Evolutionary conservation across 2,329 filamentous ascomycete species (phyloP), one percentile per base, ranked within the genome.

Genomic region (Epichloe glyceriae): DNA sequence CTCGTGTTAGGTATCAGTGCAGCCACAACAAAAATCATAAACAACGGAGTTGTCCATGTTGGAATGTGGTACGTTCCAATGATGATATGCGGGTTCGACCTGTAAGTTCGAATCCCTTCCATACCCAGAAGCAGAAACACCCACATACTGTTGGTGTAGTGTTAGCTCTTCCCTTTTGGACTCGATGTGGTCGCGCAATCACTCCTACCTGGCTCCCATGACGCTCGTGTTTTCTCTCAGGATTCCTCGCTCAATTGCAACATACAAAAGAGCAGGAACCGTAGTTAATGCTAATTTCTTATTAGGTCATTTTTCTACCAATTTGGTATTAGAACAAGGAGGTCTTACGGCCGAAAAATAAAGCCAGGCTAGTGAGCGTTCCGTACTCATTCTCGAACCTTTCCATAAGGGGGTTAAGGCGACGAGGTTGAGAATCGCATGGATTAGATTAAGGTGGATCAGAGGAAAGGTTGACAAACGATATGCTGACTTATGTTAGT

Each of bases 351-450:
- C 93, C 93, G 61, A 93, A 80, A 66, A 97, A 96, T 49, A 97
- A 74, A 37, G 87, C 80, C 55, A 95, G 66, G n/a, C 88, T 85
- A 26, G 88, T 88, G 62, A 97, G 73, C 7, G 91, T 97, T 49
- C 93, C 93, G 67, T 94, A 83, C 66, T 96, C 91, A 55, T 80
- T 79, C 71, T 98, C 93, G 67, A 97, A 98, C 54, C 90, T 80
- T 68, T 96, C 91, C 65, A 98, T 71, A 48, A 98, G 73, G n/a
- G 93, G 93, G 39, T 83, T 55, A 97, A 67, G 20, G 88, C 86
- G 55, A 94, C 49, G 22, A 88, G 66, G 67, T 97, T 95, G 62
- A 94, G 71, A 49, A 90, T 62, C 54, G 84, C 76, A 67, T 97
- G 93, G 59, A 95, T 73, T 64, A 94, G 76, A 60, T 85, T 85